Conservation (phyloP, 768 basidiomycete species). For the Suillus clintonianus region DNA sequence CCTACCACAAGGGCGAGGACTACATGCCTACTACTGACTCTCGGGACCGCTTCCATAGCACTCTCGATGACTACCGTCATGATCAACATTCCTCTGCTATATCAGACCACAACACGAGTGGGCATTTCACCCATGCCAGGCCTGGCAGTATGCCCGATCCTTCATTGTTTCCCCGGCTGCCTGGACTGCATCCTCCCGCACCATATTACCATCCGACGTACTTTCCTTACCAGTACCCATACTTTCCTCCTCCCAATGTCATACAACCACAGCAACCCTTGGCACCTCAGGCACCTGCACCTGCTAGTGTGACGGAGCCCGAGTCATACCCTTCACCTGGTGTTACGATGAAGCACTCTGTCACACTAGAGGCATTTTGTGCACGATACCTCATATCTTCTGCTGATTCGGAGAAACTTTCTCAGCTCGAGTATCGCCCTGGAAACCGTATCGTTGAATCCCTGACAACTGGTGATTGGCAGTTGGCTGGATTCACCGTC, state of each 20-base stretch:
- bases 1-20: not conserved
- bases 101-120: no score
- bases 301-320: not conserved
- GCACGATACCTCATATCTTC: not conserved
- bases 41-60: no score
- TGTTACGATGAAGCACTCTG: not conserved
- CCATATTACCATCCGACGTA: not conserved
- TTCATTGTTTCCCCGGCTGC: not conserved
- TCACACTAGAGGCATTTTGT: not conserved
- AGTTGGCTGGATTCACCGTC: not conserved
- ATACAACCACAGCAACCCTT: not conserved
- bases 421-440: constrained; percentile 2
- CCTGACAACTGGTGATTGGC: not conserved
- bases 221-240: not conserved
- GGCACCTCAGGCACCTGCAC: not conserved
- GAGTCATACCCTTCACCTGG: not conserved
- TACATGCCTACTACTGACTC: not conserved
- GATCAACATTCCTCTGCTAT: no score
- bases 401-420: not conserved
- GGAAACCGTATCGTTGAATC: not conserved
- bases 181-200: not conserved
- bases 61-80: no score
- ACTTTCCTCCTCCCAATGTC: not conserved
- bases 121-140: not conserved
- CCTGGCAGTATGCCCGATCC: not conserved